Conservation (phyloP, 495 filamentous ascomycete genomes). For the Thermochaetoides thermophila region DNA sequence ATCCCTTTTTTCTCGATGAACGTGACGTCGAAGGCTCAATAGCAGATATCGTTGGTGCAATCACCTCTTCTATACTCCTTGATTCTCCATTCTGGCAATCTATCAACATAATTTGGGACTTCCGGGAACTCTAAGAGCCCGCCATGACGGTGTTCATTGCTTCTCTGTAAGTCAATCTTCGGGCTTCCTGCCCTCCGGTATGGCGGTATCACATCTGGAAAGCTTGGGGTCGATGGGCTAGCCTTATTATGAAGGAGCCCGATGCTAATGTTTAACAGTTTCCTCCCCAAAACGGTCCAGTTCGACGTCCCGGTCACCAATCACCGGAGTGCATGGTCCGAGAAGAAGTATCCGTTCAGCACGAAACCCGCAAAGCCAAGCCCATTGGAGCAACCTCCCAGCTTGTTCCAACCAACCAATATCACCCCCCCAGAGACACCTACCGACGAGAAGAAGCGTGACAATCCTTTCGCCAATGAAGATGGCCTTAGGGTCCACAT, state of each 20-base stretch:
- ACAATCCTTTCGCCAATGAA: conserved; percentile 46
- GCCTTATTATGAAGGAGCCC: too few relatives aligned
- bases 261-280: conserved; percentile 34
- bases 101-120: not conserved
- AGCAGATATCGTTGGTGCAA: too few relatives aligned
- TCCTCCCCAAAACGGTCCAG: conserved; percentile 79
- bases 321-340: conserved; percentile 16
- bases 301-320: conserved; percentile 40
- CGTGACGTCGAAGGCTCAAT: too few relatives aligned
- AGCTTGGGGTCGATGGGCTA: too few relatives aligned
- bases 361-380: conserved; percentile 20
- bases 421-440: conserved; percentile 44
- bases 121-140: conserved; percentile 5
- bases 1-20: too few relatives aligned
- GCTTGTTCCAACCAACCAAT: conserved; percentile 26
- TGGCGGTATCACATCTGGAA: too few relatives aligned
- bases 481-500: conserved; percentile 32
- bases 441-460: conserved; percentile 36
- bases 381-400: too few relatives aligned
- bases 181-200: conserved; percentile 3
- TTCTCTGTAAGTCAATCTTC: conserved; percentile 50
- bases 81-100: not conserved
- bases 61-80: too few relatives aligned
- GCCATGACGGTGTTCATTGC: conserved; percentile 72
- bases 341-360: conserved; percentile 19